A percentile compares a stretch with the other conserved stretches of the same genome.
Evolutionary conservation across 2,329 filamentous ascomycete species (phyloP).

Genomic region (Ophiosphaerella korrae): DNA sequence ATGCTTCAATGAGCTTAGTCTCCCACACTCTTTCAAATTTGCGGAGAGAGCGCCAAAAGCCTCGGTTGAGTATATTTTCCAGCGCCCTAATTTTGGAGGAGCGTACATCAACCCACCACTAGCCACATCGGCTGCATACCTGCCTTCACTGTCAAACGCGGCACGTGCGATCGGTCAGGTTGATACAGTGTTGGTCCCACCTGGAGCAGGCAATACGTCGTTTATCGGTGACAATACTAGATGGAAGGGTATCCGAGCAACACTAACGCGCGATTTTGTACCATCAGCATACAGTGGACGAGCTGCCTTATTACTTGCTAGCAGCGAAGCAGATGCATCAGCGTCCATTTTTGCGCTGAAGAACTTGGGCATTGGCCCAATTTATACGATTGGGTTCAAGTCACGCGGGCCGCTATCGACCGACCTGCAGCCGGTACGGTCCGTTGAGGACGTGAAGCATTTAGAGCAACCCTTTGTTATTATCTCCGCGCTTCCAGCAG

Average conservation of each 20-base stretch:
- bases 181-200: conserved; percentile 75
- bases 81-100: conserved; percentile 77
- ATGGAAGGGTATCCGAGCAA: conserved; percentile 84
- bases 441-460: conserved; percentile 79
- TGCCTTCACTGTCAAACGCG: conserved; percentile 73
- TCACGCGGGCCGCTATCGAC: conserved; percentile 62
- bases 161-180: conserved; percentile 79
- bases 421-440: conserved; percentile 68
- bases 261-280: conserved; percentile 79
- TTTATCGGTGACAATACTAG: conserved; percentile 81
- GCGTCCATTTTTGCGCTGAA: conserved; percentile 79
- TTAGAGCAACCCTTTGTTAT: conserved; percentile 82
- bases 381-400: conserved; percentile 84
- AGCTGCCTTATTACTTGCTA: conserved; percentile 76
- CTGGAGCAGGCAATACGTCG: conserved; percentile 44
- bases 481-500: conserved; percentile 76
- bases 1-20: conserved; percentile 66
- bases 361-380: conserved; percentile 74
- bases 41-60: conserved; percentile 72
- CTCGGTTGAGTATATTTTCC: conserved; percentile 72
- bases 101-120: conserved; percentile 80
- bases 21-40: conserved; percentile 80
- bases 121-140: conserved; percentile 59
- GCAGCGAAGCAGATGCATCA: conserved; percentile 74
- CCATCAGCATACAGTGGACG: conserved; percentile 80